Evolutionary conservation across 352 stramenopile species (phyloP).

Genomic region (Albugo laibachii): DNA sequence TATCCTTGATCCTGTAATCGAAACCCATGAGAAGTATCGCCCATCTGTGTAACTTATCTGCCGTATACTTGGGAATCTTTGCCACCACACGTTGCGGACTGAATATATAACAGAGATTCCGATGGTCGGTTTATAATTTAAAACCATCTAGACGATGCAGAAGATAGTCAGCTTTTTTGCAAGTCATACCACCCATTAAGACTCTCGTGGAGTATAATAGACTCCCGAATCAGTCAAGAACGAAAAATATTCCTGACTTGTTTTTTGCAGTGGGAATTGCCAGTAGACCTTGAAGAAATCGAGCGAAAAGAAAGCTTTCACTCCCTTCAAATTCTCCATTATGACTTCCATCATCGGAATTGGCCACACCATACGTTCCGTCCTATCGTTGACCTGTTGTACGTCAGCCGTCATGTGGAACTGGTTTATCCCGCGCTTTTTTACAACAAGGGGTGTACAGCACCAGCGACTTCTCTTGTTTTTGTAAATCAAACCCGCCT

Average conservation of each 20-base stretch:
- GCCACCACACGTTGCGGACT: too few species aligned
- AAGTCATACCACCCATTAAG: conserved; percentile 4
- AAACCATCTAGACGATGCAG: conserved; percentile 4
- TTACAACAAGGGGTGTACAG: conserved; percentile 1
- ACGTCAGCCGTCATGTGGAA: too few species aligned
- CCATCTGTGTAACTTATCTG: too few species aligned
- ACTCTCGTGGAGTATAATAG: conserved; percentile 8
- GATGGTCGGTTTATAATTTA: conserved; percentile 9
- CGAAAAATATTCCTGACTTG: conserved; percentile 6
- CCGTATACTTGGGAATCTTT: too few species aligned
- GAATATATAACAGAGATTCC: conserved; percentile 13
- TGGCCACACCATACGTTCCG: conserved; percentile 7
- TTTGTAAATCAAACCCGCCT: neutral
- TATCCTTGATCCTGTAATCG: conserved; percentile 11
- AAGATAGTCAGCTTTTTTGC: conserved; percentile 4
- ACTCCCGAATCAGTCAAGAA: too few species aligned
- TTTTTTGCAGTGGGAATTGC: conserved; percentile 9
- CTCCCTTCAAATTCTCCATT: neutral
- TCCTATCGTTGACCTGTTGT: conserved; percentile 8
- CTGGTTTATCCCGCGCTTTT: conserved; percentile 4
- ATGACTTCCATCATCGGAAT: conserved; percentile 8
- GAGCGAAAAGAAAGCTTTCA: too few species aligned
- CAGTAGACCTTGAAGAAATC: conserved; percentile 11
- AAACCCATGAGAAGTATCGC: conserved; percentile 3
- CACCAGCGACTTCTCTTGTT: conserved; percentile 2